Base-by-base conservation (phyloP, 768 basidiomycete genomes). In the Termitomyces sp. region DNA sequence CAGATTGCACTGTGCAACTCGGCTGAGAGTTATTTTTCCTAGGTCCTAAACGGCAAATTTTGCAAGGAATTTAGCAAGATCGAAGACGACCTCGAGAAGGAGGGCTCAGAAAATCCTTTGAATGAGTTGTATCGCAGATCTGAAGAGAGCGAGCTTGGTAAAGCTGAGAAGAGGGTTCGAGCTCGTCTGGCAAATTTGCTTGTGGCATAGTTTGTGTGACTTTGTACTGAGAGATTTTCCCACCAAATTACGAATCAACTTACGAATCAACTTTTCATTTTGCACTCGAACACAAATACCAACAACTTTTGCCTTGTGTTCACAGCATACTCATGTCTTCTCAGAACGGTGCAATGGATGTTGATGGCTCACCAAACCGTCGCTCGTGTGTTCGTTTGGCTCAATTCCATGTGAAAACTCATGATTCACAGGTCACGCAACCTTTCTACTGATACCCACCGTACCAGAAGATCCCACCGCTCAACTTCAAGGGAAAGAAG, bases 361-460 rank as follows among this genome's bases (percentile, higher is more conserved):
- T 86, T 20, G 89, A 89, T 66, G 78, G 74, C 66, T 82, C 84
- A 46, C 84, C 85, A 48, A 79, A 80, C 66, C 81, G 77, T 66
- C 86, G 82, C 68, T 86, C 86, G 87, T 89, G 67, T 60, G 86
- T 80, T 25, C 52, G 10, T 25, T 40, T 14, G 12, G 20, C 15
- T 42, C 29, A 51, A 17, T 32, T 34, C 17, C 10, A 8, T 60
- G 3, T 57, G 20, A 55, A 57, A 10, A 53, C 32, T 57, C 6
- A 32, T 29, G 4, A 31, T 42, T 53, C 20, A 25, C 61, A 86
- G 87, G 59, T 88, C 87, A 63, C 86, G 89, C 67, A 88, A 88
- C 70, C 84, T 85, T 71, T 91, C 91, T 3, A 86, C 86, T 42
- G 90, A 91, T 71, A 92, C 90, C 10, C 84, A 86, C 66, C 85